A percentile compares a stretch with the other conserved stretches of the same genome.
Evolutionary conservation across 192 early-diverging fungal species (phyloP).

Genomic region (Umbelopsis isabellina): DNA sequence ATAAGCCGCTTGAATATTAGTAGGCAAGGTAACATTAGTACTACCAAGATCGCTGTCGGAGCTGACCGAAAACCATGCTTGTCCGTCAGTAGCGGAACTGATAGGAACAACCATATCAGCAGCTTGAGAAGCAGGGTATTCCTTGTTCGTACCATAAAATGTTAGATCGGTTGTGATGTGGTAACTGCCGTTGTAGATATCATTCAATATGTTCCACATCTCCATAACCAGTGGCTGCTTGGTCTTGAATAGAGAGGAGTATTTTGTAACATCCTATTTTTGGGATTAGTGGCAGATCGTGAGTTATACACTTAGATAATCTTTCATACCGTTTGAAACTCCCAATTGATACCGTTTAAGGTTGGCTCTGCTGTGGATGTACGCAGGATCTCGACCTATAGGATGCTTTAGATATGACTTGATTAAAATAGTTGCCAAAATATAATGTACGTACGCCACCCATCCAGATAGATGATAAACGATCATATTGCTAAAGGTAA

Average conservation of each 20-base stretch:
- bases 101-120: slow-evolving; percentile 26
- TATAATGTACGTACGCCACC: slow-evolving; percentile 21
- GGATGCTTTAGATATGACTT: neutral
- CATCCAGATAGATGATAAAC: slow-evolving; percentile 27
- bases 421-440: neutral
- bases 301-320: neutral
- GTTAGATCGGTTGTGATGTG: slow-evolving; percentile 15
- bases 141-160: slow-evolving; percentile 6
- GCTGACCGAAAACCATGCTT: slow-evolving; percentile 21
- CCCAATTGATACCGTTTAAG: slow-evolving; percentile 23
- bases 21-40: slow-evolving; percentile 23
- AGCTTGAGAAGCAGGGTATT: neutral
- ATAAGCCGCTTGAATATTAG: slow-evolving; percentile 17
- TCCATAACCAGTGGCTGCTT: slow-evolving; percentile 27
- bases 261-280: slow-evolving; percentile 17
- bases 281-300: neutral
- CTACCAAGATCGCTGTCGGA: neutral
- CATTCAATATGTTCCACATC: slow-evolving; percentile 22
- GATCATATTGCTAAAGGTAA: slow-evolving; percentile 24
- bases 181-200: slow-evolving; percentile 22
- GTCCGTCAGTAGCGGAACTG: neutral
- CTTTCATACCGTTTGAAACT: slow-evolving; percentile 10
- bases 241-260: slow-evolving; percentile 7
- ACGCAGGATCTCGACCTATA: slow-evolving; percentile 24
- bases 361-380: slow-evolving; percentile 32